These are phyloP conservation scores for Pyrenochaeta sp. DNA, from an alignment of 2,329 filamentous ascomycete species.

Conservation along the genomic window DNA sequence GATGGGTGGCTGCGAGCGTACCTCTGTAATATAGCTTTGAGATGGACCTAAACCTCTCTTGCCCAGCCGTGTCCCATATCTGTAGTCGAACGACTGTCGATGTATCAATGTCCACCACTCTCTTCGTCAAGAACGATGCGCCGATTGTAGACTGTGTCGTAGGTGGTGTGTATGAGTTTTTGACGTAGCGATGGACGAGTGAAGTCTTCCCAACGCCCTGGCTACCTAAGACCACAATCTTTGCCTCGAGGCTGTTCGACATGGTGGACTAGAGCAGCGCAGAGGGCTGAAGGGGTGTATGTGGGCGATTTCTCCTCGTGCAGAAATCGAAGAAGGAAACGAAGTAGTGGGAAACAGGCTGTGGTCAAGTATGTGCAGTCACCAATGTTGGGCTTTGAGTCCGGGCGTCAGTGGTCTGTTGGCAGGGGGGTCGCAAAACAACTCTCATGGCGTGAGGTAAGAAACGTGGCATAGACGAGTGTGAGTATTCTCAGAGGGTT, in stretches of 20 bases:
- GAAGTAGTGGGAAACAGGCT: neutral
- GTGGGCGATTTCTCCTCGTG: neutral
- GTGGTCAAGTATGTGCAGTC: conserved; percentile 17
- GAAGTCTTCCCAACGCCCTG: conserved; percentile 84
- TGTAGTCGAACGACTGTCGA: conserved; percentile 90
- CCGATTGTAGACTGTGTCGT: conserved; percentile 59
- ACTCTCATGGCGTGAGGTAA: conserved; percentile 42
- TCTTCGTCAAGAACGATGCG: conserved; percentile 68
- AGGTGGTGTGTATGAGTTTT: conserved; percentile 72
- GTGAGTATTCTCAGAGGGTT: conserved; percentile 20
- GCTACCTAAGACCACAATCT: conserved; percentile 81
- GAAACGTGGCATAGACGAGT: conserved; percentile 12
- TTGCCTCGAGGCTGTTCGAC: conserved; percentile 73
- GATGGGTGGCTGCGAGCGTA: conserved; percentile 25
- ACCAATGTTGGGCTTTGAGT: conserved; percentile 13
- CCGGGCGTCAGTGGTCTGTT: conserved; percentile 7
- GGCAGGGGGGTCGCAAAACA: conserved; percentile 27
- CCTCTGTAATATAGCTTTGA: conserved; percentile 91
- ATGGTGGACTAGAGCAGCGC: conserved; percentile 17
- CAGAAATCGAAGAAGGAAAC: conserved; percentile 10
- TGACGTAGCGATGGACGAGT: conserved; percentile 78
- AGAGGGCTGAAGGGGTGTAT: neutral
- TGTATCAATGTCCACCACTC: conserved; percentile 78
- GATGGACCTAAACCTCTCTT: conserved; percentile 94
- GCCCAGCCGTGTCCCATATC: conserved; percentile 96